Evolutionary conservation across 2,329 filamentous ascomycete species (phyloP).

Genomic region (Trichoderma afroharzianum): DNA sequence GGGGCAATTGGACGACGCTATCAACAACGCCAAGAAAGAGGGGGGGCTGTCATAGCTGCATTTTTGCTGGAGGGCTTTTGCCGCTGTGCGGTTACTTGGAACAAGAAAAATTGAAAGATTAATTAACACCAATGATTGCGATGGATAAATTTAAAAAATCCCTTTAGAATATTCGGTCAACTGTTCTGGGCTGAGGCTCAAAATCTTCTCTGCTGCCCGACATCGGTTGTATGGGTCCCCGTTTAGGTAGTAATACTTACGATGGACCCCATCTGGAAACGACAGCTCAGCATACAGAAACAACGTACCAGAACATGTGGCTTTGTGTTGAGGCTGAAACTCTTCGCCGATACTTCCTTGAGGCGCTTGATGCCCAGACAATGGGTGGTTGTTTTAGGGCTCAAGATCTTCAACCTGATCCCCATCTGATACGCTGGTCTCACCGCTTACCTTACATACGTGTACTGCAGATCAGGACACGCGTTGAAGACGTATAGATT

Average conservation of each 20-base stretch:
- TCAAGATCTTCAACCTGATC: not conserved
- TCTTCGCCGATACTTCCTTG: not conserved
- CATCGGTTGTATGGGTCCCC: not conserved
- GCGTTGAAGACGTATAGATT: not conserved
- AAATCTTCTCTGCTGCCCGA: not conserved
- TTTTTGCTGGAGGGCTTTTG: not conserved
- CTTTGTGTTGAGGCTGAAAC: not conserved
- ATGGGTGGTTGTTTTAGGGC: not conserved
- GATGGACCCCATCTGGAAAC: not conserved
- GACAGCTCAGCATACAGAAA: not conserved
- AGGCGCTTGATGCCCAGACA: not conserved
- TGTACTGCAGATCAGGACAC: not conserved
- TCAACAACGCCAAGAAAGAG: not conserved
- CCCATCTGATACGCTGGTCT: not conserved
- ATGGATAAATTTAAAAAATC: too few species aligned
- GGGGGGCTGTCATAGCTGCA: not conserved
- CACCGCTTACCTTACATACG: not conserved
- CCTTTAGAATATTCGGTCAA: not conserved
- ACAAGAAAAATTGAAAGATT: not conserved
- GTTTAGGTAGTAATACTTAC: not conserved
- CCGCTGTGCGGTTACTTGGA: not conserved
- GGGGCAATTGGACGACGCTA: not conserved
- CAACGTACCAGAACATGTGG: not conserved
- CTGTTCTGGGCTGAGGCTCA: not conserved
- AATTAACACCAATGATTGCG: too few species aligned